Conservation (phyloP, 805 yeast genomes). For the Yamadazyma insecticola region DNA sequence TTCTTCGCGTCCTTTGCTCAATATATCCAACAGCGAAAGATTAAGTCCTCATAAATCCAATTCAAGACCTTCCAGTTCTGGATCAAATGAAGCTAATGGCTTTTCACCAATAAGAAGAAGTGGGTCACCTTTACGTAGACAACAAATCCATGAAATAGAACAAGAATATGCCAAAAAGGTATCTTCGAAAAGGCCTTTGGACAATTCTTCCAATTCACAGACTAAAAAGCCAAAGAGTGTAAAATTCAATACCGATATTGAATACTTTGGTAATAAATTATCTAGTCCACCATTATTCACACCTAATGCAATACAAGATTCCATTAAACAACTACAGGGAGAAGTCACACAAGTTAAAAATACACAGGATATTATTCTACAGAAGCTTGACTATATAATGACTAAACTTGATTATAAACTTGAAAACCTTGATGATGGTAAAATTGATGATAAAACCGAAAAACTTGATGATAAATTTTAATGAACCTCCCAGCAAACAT, state of each 20-base stretch:
- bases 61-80: no score
- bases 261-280: conserved; percentile 6
- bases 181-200: background rate
- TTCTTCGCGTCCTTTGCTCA: no score
- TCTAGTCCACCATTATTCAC: conserved; percentile 1
- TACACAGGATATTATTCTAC: conserved; percentile 3
- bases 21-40: no score
- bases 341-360: conserved; percentile 3
- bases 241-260: conserved; percentile 8
- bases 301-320: background rate
- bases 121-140: conserved; percentile 33
- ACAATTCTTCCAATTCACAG: background rate
- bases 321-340: background rate
- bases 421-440: conserved; percentile 1
- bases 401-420: conserved; percentile 3
- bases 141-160: conserved; percentile 26
- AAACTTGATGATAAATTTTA: background rate
- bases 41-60: background rate
- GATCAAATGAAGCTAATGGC: no score
- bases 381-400: conserved; percentile 8
- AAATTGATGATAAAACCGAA: conserved; percentile 1
- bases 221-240: conserved; percentile 10
- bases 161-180: conserved; percentile 6
- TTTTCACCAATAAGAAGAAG: conserved; percentile 24
- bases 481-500: background rate